Conservation (phyloP, 129 eudicot genomes). For the Glebionis coronaria region DNA sequence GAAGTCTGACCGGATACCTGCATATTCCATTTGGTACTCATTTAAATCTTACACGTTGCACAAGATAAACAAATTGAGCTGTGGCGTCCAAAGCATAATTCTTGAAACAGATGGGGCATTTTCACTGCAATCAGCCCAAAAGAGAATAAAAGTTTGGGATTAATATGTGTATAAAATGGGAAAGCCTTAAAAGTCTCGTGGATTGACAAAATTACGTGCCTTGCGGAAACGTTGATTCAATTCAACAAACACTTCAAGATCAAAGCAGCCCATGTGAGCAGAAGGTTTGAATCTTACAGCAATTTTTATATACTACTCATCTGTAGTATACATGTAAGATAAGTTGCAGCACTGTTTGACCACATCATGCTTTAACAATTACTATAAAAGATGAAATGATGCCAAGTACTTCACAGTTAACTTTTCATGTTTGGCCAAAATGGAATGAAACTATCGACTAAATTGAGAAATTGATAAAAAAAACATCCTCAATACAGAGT, state of each 20-base stretch:
- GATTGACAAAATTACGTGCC: constrained; percentile 42
- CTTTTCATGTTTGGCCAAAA: too few species aligned
- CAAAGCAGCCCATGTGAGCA: constrained; percentile 93
- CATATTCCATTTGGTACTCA: too few species aligned
- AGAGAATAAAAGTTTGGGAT: neutral
- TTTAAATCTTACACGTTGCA: too few species aligned
- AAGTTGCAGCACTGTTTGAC: constrained; percentile 11
- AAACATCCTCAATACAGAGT: constrained; percentile 42
- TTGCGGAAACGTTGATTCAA: constrained; percentile 91
- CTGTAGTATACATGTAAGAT: constrained; percentile 40
- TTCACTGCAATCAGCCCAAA: constrained; percentile 59
- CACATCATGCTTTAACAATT: neutral
- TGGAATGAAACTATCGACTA: too few species aligned
- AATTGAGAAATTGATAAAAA: too few species aligned
- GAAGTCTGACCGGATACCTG: too few species aligned
- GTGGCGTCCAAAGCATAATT: constrained; percentile 87
- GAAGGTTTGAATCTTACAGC: constrained; percentile 96
- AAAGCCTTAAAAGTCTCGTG: neutral
- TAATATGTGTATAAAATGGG: neutral
- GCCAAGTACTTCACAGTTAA: too few species aligned
- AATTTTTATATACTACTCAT: constrained; percentile 93
- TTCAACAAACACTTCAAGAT: constrained; percentile 84
- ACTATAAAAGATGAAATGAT: neutral
- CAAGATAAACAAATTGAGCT: too few species aligned
- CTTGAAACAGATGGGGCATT: constrained; percentile 92